Evolutionary conservation across 2,329 filamentous ascomycete species (phyloP), one percentile per base, ranked within the genome.

Genomic region (Daldinia sp.): DNA sequence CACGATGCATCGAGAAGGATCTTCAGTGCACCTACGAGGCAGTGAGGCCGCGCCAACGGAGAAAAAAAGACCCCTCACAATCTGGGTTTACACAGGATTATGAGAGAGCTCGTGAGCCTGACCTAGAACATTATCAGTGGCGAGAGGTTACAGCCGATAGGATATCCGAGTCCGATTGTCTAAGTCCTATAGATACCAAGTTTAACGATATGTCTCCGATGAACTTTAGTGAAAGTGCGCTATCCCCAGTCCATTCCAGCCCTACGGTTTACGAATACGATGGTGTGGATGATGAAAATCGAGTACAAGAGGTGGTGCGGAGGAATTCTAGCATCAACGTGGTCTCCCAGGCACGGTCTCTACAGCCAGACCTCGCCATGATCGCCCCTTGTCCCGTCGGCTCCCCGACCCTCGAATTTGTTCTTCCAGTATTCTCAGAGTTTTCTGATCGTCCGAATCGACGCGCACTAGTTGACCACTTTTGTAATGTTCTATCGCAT

Each of bases 401-500:
- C 10, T 80, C 79, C 3, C 79, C 79, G 1, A 75, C 81, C 4
- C 74, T 85, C 8, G 84, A 86, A 35, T 85, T 87, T 62, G 77
- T 76, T 59, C 71, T 80, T 7, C 85, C 85, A 0, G 76, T 77
- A 1, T 88, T 87, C 68, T 78, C 80, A 47, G 86, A 89, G 60
- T 88, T 88, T 69, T 83, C 85, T 1, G 78, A 80, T 9, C 81
- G 79, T 11, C 80, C 79, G 23, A 84, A 85, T 66, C 81, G 85
- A 4, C 81, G 87, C 8, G 81, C 80, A 1, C 76, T 89, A 21
- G 79, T 89, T 10, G 84, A 86, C 64, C 85, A 89, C 74, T 89
- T 89, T 68, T 86, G 85, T 77, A 87, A 87, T 65, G 83, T 87
- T 10, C 73, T 89, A 17, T 88, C 86, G 0, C 87, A 88, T 72